phyloP scores from a whole-genome alignment of 2,329 filamentous ascomycete genomes.

The Lizonia empirigonia region DNA sequence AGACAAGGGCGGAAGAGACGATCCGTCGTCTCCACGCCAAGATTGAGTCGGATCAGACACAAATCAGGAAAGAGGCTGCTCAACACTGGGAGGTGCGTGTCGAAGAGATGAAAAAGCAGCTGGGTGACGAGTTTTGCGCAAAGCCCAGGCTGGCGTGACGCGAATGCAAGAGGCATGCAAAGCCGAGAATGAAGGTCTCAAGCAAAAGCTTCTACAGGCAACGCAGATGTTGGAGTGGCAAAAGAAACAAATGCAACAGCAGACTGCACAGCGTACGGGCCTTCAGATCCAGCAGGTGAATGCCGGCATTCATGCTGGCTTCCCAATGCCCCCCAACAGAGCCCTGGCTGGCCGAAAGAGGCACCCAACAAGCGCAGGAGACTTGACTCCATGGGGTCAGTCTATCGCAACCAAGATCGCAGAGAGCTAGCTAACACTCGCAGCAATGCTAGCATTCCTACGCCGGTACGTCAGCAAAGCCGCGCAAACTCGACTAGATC shows the following conservation, averaged over 20 bases:
- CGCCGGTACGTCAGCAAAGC: not conserved
- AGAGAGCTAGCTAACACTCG: not conserved
- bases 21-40: not conserved
- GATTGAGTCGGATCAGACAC: not conserved
- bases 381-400: not conserved
- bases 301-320: not conserved
- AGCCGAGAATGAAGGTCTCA: not conserved
- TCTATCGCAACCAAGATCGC: accelerated
- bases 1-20: not conserved
- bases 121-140: not conserved
- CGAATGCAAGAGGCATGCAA: not conserved
- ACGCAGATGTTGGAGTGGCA: not conserved
- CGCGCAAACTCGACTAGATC: not conserved
- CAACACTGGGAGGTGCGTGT: not conserved
- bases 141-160: not conserved
- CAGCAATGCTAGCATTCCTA: not conserved
- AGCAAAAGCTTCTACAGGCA: not conserved
- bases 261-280: not conserved
- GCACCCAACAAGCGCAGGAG: slow-evolving; percentile 1
- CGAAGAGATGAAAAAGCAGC: not conserved
- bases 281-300: not conserved
- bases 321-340: not conserved
- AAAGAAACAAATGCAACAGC: not conserved
- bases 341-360: not conserved
- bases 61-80: not conserved